Evolutionary conservation across 2,329 filamentous ascomycete species (phyloP).

Genomic region (Colletotrichum noveboracense): DNA sequence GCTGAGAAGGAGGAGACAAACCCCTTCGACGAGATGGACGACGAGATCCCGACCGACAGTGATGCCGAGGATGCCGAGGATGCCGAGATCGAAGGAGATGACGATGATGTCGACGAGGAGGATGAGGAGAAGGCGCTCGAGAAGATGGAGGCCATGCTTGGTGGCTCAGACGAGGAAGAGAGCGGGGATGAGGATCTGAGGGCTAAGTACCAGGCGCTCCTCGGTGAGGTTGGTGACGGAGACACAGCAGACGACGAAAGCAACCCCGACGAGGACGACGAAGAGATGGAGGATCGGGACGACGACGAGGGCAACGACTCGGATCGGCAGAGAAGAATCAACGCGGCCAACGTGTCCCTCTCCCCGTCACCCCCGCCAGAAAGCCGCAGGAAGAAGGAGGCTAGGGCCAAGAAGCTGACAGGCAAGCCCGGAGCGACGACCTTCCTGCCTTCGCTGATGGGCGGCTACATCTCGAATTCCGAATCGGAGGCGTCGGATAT

Average conservation of each 20-base stretch:
- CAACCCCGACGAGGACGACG: constrained; percentile 29
- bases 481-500: constrained; percentile 70
- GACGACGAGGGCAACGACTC: constrained; percentile 26
- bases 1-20: constrained; percentile 35
- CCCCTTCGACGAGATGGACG: constrained; percentile 26
- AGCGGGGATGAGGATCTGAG: constrained; percentile 39
- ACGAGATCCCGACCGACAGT: constrained; percentile 22
- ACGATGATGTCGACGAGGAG: constrained; percentile 32
- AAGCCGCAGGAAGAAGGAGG: constrained; percentile 37
- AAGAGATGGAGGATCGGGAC: constrained; percentile 34
- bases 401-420: constrained; percentile 2
- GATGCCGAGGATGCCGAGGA: not conserved
- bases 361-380: constrained; percentile 35
- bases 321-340: constrained; percentile 27
- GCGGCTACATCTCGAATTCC: constrained; percentile 79
- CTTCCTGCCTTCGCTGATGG: constrained; percentile 79
- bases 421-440: constrained; percentile 49
- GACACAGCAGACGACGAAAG: constrained; percentile 37
- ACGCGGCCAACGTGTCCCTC: constrained; percentile 27
- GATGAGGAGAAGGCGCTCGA: constrained; percentile 41
- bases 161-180: constrained; percentile 47
- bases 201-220: constrained; percentile 50
- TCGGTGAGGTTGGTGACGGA: constrained; percentile 49
- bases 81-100: constrained; percentile 29
- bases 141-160: constrained; percentile 52